Conservation (phyloP, 176 grass and related monocot species). For the Pharus latifolius region DNA sequence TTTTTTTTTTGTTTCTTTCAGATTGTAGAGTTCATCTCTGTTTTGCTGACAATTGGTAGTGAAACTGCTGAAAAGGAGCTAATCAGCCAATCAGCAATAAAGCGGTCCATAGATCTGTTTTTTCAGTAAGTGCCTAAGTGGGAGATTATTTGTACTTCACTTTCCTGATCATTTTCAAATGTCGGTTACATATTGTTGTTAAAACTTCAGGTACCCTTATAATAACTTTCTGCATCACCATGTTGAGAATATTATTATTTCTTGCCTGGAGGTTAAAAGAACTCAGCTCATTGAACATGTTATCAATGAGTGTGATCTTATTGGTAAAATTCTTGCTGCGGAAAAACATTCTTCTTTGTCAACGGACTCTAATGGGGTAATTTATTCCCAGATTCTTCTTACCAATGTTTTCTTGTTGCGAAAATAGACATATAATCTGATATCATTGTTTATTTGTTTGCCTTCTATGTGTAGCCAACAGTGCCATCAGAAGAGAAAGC, state of each 20-base stretch:
- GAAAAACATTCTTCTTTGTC: constrained; percentile 42
- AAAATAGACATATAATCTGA: not conserved
- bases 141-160: not conserved
- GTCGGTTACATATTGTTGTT: not conserved
- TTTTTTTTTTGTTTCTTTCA: constrained; percentile 29
- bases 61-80: constrained; percentile 67
- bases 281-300: constrained; percentile 57
- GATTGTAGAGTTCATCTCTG: constrained; percentile 87
- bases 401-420: not conserved
- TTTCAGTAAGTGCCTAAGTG: constrained; percentile 81
- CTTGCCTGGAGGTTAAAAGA: constrained; percentile 69
- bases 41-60: constrained; percentile 68
- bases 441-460: constrained; percentile 1
- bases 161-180: not conserved
- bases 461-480: constrained; percentile 34
- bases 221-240: constrained; percentile 86
- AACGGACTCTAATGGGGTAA: constrained; percentile 44
- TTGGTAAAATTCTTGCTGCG: constrained; percentile 49
- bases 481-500: constrained; percentile 39
- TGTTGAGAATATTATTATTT: constrained; percentile 60
- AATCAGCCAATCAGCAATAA: constrained; percentile 60
- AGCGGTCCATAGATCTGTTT: constrained; percentile 52
- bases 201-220: constrained; percentile 58
- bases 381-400: not conserved
- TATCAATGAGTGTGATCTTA: constrained; percentile 53